A percentile compares a stretch with the other conserved stretches of the same genome.
phyloP scores from a whole-genome alignment of 495 filamentous ascomycete species.

The Aspergillus coremiiformis region DNA sequence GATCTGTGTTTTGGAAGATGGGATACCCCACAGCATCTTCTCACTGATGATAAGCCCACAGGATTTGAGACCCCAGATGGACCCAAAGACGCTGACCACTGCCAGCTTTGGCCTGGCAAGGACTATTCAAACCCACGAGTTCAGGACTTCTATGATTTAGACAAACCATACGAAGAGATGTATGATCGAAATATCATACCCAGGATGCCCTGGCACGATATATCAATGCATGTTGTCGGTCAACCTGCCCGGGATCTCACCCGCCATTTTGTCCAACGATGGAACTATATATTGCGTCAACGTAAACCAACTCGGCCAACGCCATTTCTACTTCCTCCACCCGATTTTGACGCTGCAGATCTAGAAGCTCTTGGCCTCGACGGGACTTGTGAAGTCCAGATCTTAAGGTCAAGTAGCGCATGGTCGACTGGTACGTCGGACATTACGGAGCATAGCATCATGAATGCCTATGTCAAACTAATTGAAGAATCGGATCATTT shows the following conservation, averaged over 20 bases:
- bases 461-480: slow-evolving; percentile 89
- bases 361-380: slow-evolving; percentile 79
- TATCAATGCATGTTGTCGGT: slow-evolving; percentile 96
- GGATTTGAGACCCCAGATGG: slow-evolving; percentile 74
- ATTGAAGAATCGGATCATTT: slow-evolving; percentile 95
- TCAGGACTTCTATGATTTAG: slow-evolving; percentile 86
- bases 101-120: slow-evolving; percentile 95
- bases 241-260: slow-evolving; percentile 93
- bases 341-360: slow-evolving; percentile 80
- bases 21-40: slow-evolving; percentile 88
- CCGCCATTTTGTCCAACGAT: slow-evolving; percentile 95
- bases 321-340: slow-evolving; percentile 85
- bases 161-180: slow-evolving; percentile 98
- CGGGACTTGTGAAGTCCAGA: slow-evolving; percentile 94
- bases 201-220: slow-evolving; percentile 98
- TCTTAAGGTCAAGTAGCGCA: slow-evolving; percentile 77
- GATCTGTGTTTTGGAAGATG: slow-evolving; percentile 97
- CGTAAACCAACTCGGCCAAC: slow-evolving; percentile 91
- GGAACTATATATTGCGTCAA: slow-evolving; percentile 95
- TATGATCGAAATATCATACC: slow-evolving; percentile 84
- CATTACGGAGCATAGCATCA: slow-evolving; percentile 82
- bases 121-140: slow-evolving; percentile 97
- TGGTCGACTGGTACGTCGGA: slow-evolving; percentile 90
- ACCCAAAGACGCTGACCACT: slow-evolving; percentile 86
- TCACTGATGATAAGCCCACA: slow-evolving; percentile 89